A percentile compares a stretch with the other conserved stretches of the same genome.
Conservation (phyloP, 208 protist genomes). For the Acanthamoeba quina region DNA sequence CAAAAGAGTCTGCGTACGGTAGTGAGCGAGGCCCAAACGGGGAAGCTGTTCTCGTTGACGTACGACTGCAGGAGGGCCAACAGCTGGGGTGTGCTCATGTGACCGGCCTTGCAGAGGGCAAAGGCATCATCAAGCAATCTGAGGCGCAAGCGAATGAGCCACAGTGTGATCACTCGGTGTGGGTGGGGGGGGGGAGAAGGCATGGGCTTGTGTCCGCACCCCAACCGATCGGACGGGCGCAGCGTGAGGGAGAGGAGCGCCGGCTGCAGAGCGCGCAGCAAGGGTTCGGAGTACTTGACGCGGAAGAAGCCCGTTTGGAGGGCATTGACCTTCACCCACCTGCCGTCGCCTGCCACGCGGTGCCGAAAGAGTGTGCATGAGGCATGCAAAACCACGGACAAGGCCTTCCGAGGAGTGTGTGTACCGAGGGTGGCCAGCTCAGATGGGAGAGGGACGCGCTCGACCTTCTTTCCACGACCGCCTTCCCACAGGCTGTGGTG, state of each 20-base stretch:
- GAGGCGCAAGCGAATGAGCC: not conserved
- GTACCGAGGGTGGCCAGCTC: not conserved
- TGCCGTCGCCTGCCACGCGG: not conserved
- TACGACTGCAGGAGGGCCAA: slow-evolving; percentile 56
- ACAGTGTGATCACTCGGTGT: too few species aligned
- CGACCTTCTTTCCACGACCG: slow-evolving; percentile 11
- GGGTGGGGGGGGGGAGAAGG: too few species aligned
- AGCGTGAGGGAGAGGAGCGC: slow-evolving; percentile 35
- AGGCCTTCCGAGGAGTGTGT: not conserved
- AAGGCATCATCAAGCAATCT: slow-evolving; percentile 66
- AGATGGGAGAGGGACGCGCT: slow-evolving; percentile 41
- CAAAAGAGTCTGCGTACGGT: not conserved
- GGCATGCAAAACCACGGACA: not conserved
- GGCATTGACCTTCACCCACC: slow-evolving; percentile 71
- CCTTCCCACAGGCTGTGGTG: slow-evolving; percentile 64
- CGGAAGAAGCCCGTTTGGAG: slow-evolving; percentile 66
- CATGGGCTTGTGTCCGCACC: not conserved
- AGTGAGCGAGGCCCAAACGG: slow-evolving; percentile 61
- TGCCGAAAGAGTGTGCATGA: not conserved
- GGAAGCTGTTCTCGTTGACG: slow-evolving; percentile 47
- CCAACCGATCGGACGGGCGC: slow-evolving; percentile 16
- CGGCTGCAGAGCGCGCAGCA: slow-evolving; percentile 16
- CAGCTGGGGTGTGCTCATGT: slow-evolving; percentile 54
- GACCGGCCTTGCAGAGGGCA: slow-evolving; percentile 60
- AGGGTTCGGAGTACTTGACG: slow-evolving; percentile 40